Percentiles rank a stretch among this genome's conserved stretches.
phyloP scores from a whole-genome alignment of 352 stramenopile species.

The Thalassiosira exigua region DNA sequence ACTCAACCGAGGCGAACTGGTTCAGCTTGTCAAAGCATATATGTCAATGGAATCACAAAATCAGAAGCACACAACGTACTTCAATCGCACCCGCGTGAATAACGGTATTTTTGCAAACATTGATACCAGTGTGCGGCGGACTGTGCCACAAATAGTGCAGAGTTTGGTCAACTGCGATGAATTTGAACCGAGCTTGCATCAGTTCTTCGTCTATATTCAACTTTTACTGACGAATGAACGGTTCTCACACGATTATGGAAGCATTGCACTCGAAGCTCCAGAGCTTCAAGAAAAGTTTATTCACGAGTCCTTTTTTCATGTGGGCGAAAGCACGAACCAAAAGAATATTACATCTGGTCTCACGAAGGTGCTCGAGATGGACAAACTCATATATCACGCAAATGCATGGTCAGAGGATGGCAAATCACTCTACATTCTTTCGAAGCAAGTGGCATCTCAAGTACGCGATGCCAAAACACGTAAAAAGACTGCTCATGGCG shows the following conservation, averaged over 20 bases:
- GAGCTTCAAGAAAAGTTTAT: conserved; percentile 36
- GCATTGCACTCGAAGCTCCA: conserved; percentile 20
- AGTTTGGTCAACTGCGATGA: conserved; percentile 1
- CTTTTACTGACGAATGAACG: background rate
- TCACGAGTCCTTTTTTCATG: conserved; percentile 24
- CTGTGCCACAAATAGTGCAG: conserved; percentile 13
- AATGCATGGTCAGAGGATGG: too few species aligned
- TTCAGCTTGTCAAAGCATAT: conserved; percentile 8
- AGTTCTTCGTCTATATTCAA: conserved; percentile 1
- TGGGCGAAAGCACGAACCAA: conserved; percentile 14
- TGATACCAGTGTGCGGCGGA: conserved; percentile 13
- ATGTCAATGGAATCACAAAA: conserved; percentile 7
- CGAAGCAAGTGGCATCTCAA: conserved; percentile 24
- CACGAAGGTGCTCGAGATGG: conserved; percentile 4
- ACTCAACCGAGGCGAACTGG: conserved; percentile 3
- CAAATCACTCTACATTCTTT: conserved; percentile 12
- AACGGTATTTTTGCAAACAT: conserved; percentile 33
- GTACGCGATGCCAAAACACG: conserved; percentile 14
- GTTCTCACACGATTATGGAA: conserved; percentile 30
- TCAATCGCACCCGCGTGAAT: conserved; percentile 14
- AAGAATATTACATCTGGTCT: conserved; percentile 15
- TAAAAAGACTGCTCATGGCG: background rate
- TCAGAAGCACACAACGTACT: conserved; percentile 5
- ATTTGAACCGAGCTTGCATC: conserved; percentile 3
- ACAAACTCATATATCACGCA: conserved; percentile 26